Conservation (phyloP, 768 basidiomycete species). For the Russula dissimulans region DNA sequence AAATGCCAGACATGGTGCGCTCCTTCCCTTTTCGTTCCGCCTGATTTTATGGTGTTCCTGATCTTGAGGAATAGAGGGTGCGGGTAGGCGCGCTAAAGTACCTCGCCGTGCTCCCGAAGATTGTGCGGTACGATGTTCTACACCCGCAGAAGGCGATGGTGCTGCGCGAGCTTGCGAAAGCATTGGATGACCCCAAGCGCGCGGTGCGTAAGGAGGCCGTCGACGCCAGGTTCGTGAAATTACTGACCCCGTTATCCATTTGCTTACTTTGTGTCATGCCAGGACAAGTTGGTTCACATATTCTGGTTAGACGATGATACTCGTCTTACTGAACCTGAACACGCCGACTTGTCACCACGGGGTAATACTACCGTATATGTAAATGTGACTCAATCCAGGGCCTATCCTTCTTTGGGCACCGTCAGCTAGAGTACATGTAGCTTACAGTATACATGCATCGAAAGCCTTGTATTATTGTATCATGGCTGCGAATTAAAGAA, state of each 20-base stretch:
- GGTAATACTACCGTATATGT: background rate
- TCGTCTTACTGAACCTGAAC: background rate
- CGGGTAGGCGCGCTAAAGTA: slow-evolving; percentile 68
- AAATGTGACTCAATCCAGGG: background rate
- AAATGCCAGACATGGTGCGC: slow-evolving; percentile 50
- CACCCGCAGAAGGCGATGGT: slow-evolving; percentile 72
- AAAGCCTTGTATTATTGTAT: slow-evolving; percentile 7
- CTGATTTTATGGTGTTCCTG: background rate
- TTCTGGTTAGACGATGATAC: slow-evolving; percentile 6
- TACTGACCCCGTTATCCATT: background rate
- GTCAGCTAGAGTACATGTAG: slow-evolving; percentile 9
- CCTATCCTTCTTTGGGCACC: background rate
- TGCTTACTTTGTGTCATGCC: background rate
- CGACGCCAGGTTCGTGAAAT: slow-evolving; percentile 45
- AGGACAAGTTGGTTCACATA: slow-evolving; percentile 17
- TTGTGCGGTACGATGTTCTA: slow-evolving; percentile 74
- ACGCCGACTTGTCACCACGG: background rate
- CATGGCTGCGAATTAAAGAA: background rate
- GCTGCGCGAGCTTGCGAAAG: slow-evolving; percentile 61
- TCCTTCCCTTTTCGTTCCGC: background rate
- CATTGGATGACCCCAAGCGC: slow-evolving; percentile 84
- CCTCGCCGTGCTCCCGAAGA: slow-evolving; percentile 60
- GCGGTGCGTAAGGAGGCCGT: slow-evolving; percentile 83
- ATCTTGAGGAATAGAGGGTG: slow-evolving; percentile 45
- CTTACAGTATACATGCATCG: slow-evolving; percentile 15